phyloP scores from a whole-genome alignment of 768 basidiomycete genomes.

The Lentinula edodes region DNA sequence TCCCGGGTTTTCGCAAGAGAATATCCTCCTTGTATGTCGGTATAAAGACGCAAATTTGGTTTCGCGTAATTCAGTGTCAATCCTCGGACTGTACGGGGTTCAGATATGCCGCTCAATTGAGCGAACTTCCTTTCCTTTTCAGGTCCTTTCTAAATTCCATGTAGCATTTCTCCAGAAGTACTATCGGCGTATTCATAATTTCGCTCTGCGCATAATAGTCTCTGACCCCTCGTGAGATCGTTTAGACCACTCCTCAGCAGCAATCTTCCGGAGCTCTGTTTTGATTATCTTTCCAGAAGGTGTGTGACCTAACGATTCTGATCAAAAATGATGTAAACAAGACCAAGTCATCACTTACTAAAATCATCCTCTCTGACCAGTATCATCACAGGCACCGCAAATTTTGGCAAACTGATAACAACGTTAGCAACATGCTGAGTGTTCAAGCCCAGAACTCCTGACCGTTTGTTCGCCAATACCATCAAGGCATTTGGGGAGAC shows the following conservation, averaged over 20 bases:
- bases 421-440: not conserved
- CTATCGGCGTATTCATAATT: not conserved
- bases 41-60: too few species aligned
- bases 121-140: too few species aligned
- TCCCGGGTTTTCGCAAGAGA: too few species aligned
- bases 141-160: too few species aligned
- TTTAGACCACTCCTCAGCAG: constrained; percentile 1
- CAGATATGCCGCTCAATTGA: too few species aligned
- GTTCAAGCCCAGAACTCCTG: not conserved
- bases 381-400: constrained; percentile 49
- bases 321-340: not conserved
- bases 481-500: constrained; percentile 38
- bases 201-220: not conserved
- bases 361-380: constrained; percentile 33
- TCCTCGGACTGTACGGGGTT: too few species aligned
- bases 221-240: not conserved
- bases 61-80: too few species aligned
- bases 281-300: constrained; percentile 6
- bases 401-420: constrained; percentile 34
- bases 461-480: constrained; percentile 30
- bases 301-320: not conserved
- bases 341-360: constrained; percentile 20
- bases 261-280: not conserved
- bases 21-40: too few species aligned
- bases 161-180: not conserved